phyloP scores from a whole-genome alignment of 768 basidiomycete genomes.

The Suillus placidus region DNA sequence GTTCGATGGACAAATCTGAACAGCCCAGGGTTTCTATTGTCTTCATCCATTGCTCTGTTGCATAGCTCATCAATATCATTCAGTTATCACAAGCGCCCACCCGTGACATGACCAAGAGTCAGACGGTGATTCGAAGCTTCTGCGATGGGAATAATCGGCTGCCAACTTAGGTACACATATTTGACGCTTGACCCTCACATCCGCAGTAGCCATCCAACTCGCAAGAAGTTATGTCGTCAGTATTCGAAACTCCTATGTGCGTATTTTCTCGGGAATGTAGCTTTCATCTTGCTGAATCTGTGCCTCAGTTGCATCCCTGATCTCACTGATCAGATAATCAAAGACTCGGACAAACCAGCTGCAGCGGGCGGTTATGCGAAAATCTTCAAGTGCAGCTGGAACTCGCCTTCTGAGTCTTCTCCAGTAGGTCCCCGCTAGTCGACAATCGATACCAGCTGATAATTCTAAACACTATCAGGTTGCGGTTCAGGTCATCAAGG shows the following conservation, averaged over 20 bases:
- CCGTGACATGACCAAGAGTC: not conserved
- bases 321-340: constrained; percentile 10
- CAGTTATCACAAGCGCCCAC: not conserved
- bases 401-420: not conserved
- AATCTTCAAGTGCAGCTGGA: constrained; percentile 43
- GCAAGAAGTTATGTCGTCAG: not conserved
- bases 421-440: not conserved
- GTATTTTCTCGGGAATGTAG: not conserved
- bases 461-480: not conserved
- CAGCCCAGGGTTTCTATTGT: too few relatives aligned
- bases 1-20: too few relatives aligned
- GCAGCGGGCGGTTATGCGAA: constrained; percentile 48
- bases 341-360: constrained; percentile 29
- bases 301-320: not conserved
- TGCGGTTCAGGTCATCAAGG: constrained; percentile 6
- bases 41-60: too few relatives aligned
- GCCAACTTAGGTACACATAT: not conserved
- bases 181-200: not conserved
- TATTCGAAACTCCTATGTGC: not conserved
- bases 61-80: too few relatives aligned
- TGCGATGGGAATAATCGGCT: not conserved
- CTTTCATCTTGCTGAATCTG: not conserved
- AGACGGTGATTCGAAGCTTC: not conserved
- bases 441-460: too few relatives aligned
- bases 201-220: not conserved